A percentile compares a stretch with the other conserved stretches of the same genome.
These are phyloP conservation scores for Cystobasidium sp. DNA, from an alignment of 1,284 basidiomycete genomes.

Conservation along the genomic window DNA sequence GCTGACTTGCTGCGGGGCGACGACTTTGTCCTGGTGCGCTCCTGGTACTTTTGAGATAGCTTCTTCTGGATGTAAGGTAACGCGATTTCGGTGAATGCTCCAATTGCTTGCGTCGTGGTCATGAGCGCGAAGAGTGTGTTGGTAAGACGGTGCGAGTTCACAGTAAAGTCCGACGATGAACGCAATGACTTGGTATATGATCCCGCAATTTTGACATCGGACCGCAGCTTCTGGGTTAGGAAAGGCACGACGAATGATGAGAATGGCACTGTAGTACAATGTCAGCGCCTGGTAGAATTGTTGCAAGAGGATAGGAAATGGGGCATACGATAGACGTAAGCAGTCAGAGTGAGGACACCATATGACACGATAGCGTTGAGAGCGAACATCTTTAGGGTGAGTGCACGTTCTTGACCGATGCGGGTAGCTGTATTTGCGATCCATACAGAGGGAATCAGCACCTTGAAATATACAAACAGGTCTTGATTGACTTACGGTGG, in stretches of 20 bases:
- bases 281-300: background rate
- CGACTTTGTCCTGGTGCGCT: slow-evolving; percentile 56
- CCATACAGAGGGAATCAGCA: background rate
- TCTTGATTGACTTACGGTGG: slow-evolving; percentile 61
- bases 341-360: slow-evolving; percentile 68
- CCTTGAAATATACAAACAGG: background rate
- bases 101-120: slow-evolving; percentile 87
- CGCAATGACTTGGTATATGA: slow-evolving; percentile 46
- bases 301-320: background rate
- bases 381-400: slow-evolving; percentile 90
- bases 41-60: slow-evolving; percentile 7
- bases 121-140: slow-evolving; percentile 94
- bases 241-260: slow-evolving; percentile 60
- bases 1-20: slow-evolving; percentile 59
- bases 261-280: slow-evolving; percentile 68
- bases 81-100: slow-evolving; percentile 80
- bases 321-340: slow-evolving; percentile 71
- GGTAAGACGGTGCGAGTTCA: slow-evolving; percentile 69
- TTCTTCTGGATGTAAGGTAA: slow-evolving; percentile 78
- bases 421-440: slow-evolving; percentile 15
- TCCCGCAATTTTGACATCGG: slow-evolving; percentile 55
- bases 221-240: slow-evolving; percentile 69
- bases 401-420: slow-evolving; percentile 67
- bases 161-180: slow-evolving; percentile 54
- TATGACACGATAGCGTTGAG: slow-evolving; percentile 88